Evolutionary conservation across 2,329 filamentous ascomycete species (phyloP).

Genomic region (Claviceps cyperi): DNA sequence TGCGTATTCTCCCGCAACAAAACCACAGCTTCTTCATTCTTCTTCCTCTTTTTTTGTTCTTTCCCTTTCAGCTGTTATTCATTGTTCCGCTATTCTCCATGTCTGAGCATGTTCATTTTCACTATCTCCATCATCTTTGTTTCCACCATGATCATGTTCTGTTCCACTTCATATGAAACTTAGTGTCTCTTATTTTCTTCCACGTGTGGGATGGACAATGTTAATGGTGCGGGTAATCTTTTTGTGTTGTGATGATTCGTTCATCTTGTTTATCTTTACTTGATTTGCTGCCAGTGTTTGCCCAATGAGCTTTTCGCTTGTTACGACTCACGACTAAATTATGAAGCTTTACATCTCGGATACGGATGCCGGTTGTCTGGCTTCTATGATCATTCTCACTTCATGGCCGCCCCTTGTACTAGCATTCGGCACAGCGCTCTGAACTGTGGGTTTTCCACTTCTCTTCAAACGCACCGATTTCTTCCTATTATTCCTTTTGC

Average conservation of each 20-base stretch:
- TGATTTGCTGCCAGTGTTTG: constrained; percentile 3
- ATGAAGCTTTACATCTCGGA: not conserved
- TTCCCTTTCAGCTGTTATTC: constrained; percentile 6
- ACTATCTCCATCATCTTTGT: constrained; percentile 2
- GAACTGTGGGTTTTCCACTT: not conserved
- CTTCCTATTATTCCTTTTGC: not conserved
- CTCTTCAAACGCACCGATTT: too few relatives aligned
- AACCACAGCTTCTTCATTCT: constrained; percentile 3
- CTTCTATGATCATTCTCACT: constrained; percentile 1
- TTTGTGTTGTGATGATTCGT: not conserved
- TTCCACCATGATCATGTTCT: constrained; percentile 1
- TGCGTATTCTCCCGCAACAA: constrained; percentile 8
- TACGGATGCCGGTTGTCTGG: not conserved
- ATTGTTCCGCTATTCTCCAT: constrained; percentile 1
- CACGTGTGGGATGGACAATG: constrained; percentile 1
- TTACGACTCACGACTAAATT: constrained; percentile 4
- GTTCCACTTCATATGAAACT: constrained; percentile 1
- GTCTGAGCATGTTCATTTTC: not conserved
- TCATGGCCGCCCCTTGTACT: constrained; percentile 9
- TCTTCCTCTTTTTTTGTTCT: not conserved
- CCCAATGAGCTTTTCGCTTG: constrained; percentile 1
- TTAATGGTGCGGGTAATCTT: not conserved
- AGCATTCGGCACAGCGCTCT: not conserved
- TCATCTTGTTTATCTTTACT: constrained; percentile 1
- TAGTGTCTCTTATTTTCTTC: constrained; percentile 3